phyloP scores from a whole-genome alignment of 306 rosid species.

The Rosa lucieae region DNA sequence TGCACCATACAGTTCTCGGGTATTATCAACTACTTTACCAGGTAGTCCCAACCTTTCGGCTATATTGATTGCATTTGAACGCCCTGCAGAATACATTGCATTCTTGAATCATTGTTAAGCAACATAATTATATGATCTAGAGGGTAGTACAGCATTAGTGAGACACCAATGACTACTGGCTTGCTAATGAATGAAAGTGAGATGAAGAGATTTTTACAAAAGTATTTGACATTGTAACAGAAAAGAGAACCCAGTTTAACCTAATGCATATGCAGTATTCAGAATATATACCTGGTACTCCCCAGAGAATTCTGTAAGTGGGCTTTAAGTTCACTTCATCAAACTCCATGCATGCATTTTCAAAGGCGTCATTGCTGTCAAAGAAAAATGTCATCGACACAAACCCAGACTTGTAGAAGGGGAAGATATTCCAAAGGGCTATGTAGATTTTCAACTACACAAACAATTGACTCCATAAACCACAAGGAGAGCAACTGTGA shows the following conservation, averaged over 20 bases:
- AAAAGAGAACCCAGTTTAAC: background rate
- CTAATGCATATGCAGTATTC: background rate
- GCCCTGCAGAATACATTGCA: constrained; percentile 49
- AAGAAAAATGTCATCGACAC: constrained; percentile 30
- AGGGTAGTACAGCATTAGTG: background rate
- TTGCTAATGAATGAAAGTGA: background rate
- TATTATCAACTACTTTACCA: constrained; percentile 54
- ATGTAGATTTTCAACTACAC: background rate
- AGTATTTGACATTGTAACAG: too few relatives aligned
- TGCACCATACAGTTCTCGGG: constrained; percentile 81
- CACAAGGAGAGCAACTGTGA: background rate
- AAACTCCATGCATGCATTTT: constrained; percentile 95
- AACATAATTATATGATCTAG: background rate
- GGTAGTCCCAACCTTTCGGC: constrained; percentile 92
- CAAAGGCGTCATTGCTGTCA: constrained; percentile 78
- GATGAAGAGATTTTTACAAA: background rate
- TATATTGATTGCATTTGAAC: constrained; percentile 89
- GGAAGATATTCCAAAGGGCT: background rate
- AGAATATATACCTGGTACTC: constrained; percentile 74
- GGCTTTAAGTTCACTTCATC: constrained; percentile 95
- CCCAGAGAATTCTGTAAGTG: constrained; percentile 92
- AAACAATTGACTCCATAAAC: background rate
- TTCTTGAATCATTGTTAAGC: constrained; percentile 12
- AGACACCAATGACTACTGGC: background rate
- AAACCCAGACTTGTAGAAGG: constrained; percentile 24